Percentiles rank a stretch among this genome's conserved stretches.
Evolutionary conservation across 1,139 yeast species (phyloP).

Genomic region (Saccharomyces hybrid): DNA sequence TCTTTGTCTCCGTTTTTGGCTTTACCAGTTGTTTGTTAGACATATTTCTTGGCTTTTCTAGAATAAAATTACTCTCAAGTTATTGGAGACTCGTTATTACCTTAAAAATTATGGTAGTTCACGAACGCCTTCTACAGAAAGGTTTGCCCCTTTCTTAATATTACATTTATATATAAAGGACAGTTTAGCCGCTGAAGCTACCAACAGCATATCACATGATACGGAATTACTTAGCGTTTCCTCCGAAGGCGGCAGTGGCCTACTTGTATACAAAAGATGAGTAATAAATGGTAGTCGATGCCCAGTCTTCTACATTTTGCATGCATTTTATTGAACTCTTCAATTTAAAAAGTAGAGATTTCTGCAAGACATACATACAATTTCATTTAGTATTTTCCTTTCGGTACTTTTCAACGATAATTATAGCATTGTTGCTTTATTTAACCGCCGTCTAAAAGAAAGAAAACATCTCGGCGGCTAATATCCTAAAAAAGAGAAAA

Average conservation of each 20-base stretch:
- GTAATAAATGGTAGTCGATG: no score
- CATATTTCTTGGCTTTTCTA: conserved; percentile 40
- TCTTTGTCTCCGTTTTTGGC: conserved; percentile 13
- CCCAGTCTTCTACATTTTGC: no score
- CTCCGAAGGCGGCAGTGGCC: background rate
- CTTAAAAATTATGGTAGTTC: background rate
- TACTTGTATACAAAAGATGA: no score
- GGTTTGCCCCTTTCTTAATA: background rate
- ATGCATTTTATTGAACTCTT: no score
- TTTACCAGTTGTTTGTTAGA: conserved; percentile 24
- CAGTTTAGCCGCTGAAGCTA: background rate
- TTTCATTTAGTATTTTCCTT: background rate
- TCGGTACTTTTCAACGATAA: background rate
- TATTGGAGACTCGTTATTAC: no score
- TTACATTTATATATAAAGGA: background rate
- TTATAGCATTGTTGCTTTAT: background rate
- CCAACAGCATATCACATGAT: background rate
- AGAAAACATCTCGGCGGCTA: background rate
- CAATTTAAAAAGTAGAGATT: no score
- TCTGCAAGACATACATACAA: background rate
- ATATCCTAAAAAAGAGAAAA: background rate
- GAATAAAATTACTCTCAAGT: conserved; percentile 37
- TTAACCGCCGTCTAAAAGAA: background rate
- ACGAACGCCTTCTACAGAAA: background rate
- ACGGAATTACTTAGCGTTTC: background rate